Percentiles rank a stretch among this genome's conserved stretches.
phyloP scores from a whole-genome alignment of 1,139 yeast genomes.

The Diutina rugosa region DNA sequence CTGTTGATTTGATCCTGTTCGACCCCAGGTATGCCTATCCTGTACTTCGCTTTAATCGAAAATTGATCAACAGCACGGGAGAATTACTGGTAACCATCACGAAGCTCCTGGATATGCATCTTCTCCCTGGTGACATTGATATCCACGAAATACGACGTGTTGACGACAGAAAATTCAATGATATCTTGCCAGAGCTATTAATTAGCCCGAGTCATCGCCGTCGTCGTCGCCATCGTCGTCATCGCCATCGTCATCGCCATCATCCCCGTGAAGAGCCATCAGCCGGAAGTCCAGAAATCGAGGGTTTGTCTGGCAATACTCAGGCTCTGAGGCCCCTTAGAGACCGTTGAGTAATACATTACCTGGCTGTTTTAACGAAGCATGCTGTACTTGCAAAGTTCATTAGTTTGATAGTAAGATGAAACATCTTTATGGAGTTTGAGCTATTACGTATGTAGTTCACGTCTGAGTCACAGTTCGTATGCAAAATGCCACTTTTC shows the following conservation, averaged over 20 bases:
- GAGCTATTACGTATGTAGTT: neutral
- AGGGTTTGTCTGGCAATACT: no score
- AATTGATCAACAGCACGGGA: slow-evolving; percentile 15
- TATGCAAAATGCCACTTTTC: neutral
- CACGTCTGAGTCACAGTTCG: neutral
- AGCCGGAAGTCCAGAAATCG: neutral
- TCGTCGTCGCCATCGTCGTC: neutral
- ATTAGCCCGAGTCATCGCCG: neutral
- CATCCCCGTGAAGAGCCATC: neutral
- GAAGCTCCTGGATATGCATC: slow-evolving; percentile 15
- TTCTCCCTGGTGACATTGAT: slow-evolving; percentile 21
- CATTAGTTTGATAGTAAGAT: no score
- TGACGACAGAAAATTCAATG: slow-evolving; percentile 24
- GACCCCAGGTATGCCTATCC: slow-evolving; percentile 27
- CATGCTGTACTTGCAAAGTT: no score
- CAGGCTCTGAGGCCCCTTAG: neutral
- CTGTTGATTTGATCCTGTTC: slow-evolving; percentile 25
- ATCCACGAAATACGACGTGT: slow-evolving; percentile 26
- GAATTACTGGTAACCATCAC: slow-evolving; percentile 15
- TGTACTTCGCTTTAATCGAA: slow-evolving; percentile 22
- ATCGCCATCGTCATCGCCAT: neutral
- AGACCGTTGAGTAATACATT: neutral
- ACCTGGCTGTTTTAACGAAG: no score
- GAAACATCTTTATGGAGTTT: no score
- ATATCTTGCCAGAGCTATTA: slow-evolving; percentile 19